Base-by-base conservation (phyloP, 257 asterid species). In the Plantago ovata region DNA sequence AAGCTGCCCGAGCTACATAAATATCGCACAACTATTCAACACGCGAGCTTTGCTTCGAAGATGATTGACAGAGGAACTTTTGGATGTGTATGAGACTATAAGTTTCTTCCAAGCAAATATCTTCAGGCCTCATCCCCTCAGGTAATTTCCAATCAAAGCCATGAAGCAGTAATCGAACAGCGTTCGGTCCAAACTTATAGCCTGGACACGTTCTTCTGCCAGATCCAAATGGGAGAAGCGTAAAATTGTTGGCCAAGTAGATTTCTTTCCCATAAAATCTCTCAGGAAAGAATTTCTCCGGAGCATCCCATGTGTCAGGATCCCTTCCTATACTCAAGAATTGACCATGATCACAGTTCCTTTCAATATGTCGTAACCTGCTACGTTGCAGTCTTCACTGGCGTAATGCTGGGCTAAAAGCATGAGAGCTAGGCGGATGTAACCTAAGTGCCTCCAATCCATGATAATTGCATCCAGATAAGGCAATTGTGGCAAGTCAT, bases 1-100 rank as follows among this genome's bases (percentile, higher is more conserved):
- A 93, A 46, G 99, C 81, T 71, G 96, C 87, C 38, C 84, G 87
- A 54, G 99, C 97, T 69, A 94, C 96, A 21, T 87, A 66, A 47
- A 86, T 74, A 67, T 93, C 97, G n/a, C n/a, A n/a, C n/a, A n/a
- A n/a, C n/a, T n/a, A n/a, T n/a, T n/a, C n/a, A n/a, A n/a, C n/a
- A n/a, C n/a, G n/a, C n/a, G 0, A 55, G 18, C 0, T 9, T 55
- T n/a, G 60, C 24, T 43, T 64, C 63, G 58, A 72, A 41, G 39
- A 65, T 6, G 13, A 72, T 13, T 18, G 73, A 15, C 38, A 67
- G 55, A 19, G 77, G 53, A 4, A 32, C 18, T 46, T 75, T 75
- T 13, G 74, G 77, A 46, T 44, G 60, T 43, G 56, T 45, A 0
- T 43, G 24, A 71, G 50, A 56, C 77, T 74, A 60, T 63, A 75